phyloP scores from a whole-genome alignment of 2,329 filamentous ascomycete genomes.

The Pseudogymnoascus sp. region DNA sequence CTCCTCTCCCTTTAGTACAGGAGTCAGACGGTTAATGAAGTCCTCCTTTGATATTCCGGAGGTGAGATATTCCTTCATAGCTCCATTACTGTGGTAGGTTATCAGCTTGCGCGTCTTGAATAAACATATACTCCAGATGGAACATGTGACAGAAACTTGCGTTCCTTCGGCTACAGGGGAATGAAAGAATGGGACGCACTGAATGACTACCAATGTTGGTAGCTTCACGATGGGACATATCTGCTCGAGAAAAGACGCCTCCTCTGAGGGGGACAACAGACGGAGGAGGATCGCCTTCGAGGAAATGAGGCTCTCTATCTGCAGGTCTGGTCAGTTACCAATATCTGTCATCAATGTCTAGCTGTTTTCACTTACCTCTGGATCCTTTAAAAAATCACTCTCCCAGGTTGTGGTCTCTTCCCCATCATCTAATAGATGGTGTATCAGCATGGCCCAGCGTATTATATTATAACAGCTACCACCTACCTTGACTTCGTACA shows the following conservation, averaged over 20 bases:
- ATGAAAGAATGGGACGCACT: conserved; percentile 37
- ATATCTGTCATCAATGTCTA: neutral
- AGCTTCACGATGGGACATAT: conserved; percentile 73
- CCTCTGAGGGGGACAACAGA: conserved; percentile 64
- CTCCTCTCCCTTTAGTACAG: conserved; percentile 29
- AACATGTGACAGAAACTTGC: neutral
- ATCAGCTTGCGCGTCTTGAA: conserved; percentile 8
- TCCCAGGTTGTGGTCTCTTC: conserved; percentile 69
- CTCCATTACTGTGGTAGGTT: conserved; percentile 52
- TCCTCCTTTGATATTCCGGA: conserved; percentile 57
- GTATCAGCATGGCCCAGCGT: conserved; percentile 13
- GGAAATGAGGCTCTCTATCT: conserved; percentile 51
- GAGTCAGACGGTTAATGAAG: conserved; percentile 51
- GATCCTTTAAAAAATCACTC: conserved; percentile 54
- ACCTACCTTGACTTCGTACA: conserved; percentile 55
- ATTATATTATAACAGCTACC: neutral
- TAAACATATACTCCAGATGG: neutral
- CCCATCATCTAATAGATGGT: conserved; percentile 51
- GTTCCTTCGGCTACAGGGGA: neutral
- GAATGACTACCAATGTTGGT: conserved; percentile 75
- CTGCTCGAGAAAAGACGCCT: conserved; percentile 73
- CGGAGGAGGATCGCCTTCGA: conserved; percentile 62
- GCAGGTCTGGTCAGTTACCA: conserved; percentile 15
- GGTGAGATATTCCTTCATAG: conserved; percentile 69
- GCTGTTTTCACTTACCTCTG: conserved; percentile 39